Evolutionary conservation across 805 yeast species (phyloP).

Genomic region (Metschnikowia peoriensis): DNA sequence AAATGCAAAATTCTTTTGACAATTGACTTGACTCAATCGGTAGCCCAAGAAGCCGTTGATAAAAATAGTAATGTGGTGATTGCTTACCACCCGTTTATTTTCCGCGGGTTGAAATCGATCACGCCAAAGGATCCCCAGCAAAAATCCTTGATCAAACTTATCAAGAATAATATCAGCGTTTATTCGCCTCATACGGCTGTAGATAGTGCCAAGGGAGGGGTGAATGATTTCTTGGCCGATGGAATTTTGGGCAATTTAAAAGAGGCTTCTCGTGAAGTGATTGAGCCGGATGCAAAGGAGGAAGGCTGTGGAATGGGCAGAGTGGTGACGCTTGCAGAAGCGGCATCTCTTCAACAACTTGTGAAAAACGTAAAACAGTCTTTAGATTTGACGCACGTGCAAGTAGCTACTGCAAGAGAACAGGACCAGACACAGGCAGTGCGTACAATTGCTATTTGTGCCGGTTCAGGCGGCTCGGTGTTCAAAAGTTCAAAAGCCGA

Average conservation of each 20-base stretch:
- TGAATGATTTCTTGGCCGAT: constrained; percentile 84
- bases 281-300: constrained; percentile 44
- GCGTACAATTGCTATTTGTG: constrained; percentile 76
- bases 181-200: constrained; percentile 96
- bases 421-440: constrained; percentile 28
- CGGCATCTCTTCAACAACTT: constrained; percentile 43
- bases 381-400: constrained; percentile 55
- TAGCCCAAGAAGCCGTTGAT: constrained; percentile 79
- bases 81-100: constrained; percentile 93
- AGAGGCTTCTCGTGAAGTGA: constrained; percentile 30
- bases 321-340: constrained; percentile 46
- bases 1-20: constrained; percentile 57
- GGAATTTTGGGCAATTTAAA: constrained; percentile 43
- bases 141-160: constrained; percentile 64
- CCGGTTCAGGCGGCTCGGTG: constrained; percentile 89
- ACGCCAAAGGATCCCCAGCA: constrained; percentile 74
- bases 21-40: constrained; percentile 79
- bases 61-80: constrained; percentile 56
- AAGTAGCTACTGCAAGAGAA: constrained; percentile 49
- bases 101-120: constrained; percentile 78
- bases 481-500: constrained; percentile 64
- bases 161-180: constrained; percentile 78
- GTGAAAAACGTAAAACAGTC: constrained; percentile 52
- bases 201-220: constrained; percentile 91
- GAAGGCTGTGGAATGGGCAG: constrained; percentile 83